Percentiles rank a stretch among this genome's conserved stretches.
Conservation (phyloP, 495 filamentous ascomycete species). For the Parathielavia appendiculata region DNA sequence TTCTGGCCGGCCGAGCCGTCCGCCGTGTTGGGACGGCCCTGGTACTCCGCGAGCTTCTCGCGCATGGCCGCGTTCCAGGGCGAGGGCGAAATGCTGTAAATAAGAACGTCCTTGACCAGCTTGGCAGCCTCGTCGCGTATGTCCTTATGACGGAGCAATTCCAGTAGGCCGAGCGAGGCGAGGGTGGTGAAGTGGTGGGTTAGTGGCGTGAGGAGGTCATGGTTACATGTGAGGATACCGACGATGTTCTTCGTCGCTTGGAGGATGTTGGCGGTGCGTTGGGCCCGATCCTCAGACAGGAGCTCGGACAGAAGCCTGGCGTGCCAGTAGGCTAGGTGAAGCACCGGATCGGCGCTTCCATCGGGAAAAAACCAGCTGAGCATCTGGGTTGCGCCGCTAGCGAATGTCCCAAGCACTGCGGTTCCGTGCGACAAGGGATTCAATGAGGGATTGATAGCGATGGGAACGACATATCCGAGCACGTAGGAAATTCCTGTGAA, state of each 20-base stretch:
- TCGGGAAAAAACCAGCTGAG: conserved; percentile 44
- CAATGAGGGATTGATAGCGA: conserved; percentile 19
- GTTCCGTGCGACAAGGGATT: conserved; percentile 16
- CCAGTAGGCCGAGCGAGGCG: conserved; percentile 60
- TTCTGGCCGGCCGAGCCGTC: conserved; percentile 13
- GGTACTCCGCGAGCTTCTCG: conserved; percentile 41
- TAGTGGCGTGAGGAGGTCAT: conserved; percentile 56
- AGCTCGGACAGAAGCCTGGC: conserved; percentile 58
- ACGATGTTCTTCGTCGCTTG: conserved; percentile 56
- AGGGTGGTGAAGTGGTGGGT: conserved; percentile 70
- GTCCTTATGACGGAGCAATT: conserved; percentile 38
- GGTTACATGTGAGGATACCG: conserved; percentile 49
- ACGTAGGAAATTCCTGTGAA: conserved; percentile 36
- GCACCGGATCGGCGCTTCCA: conserved; percentile 43
- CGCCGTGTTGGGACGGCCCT: not conserved
- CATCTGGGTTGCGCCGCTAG: conserved; percentile 38
- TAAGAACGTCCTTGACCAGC: conserved; percentile 34
- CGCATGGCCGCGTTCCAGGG: conserved; percentile 46
- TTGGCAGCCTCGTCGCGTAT: conserved; percentile 33
- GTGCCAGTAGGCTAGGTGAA: conserved; percentile 73
- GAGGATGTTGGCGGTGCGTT: conserved; percentile 46
- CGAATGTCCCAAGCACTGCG: conserved; percentile 22
- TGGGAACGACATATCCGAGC: conserved; percentile 30
- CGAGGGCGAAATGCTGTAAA: conserved; percentile 31
- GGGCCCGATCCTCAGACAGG: conserved; percentile 40